Conservation (phyloP, 805 yeast genomes). For the Metahyphopichia silvanorum region DNA sequence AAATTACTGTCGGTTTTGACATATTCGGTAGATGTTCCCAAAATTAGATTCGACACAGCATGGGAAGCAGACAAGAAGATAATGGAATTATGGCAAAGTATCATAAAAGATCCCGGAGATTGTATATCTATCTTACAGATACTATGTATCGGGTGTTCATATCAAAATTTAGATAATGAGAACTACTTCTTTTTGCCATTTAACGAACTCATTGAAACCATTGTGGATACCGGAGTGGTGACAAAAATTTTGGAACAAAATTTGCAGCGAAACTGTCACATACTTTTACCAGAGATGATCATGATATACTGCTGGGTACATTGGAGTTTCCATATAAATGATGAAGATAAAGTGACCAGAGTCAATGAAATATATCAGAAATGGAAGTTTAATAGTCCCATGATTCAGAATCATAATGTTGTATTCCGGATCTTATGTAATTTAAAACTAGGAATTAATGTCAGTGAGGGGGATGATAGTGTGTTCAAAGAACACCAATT, state of each 20-base stretch:
- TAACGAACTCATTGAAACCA: slow-evolving; percentile 33
- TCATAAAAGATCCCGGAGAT: slow-evolving; percentile 15
- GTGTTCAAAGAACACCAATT: slow-evolving; percentile 7
- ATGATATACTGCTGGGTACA: slow-evolving; percentile 45
- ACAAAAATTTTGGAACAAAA: slow-evolving; percentile 18
- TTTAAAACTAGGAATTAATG: slow-evolving; percentile 23
- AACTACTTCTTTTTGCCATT: slow-evolving; percentile 33
- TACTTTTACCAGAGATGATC: slow-evolving; percentile 37
- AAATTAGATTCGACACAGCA: slow-evolving; percentile 14
- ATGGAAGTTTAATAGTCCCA: slow-evolving; percentile 33
- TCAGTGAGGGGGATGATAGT: background rate
- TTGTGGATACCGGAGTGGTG: slow-evolving; percentile 37
- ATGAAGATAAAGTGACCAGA: slow-evolving; percentile 4
- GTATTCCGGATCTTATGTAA: slow-evolving; percentile 33
- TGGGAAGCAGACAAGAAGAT: slow-evolving; percentile 21
- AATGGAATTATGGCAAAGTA: slow-evolving; percentile 11
- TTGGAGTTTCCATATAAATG: slow-evolving; percentile 28
- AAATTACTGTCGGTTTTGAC: slow-evolving; percentile 11
- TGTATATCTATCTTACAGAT: slow-evolving; percentile 25
- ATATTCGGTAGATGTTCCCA: slow-evolving; percentile 8
- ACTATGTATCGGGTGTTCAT: slow-evolving; percentile 29
- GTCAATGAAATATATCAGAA: slow-evolving; percentile 15
- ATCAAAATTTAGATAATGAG: slow-evolving; percentile 10
- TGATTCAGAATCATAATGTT: slow-evolving; percentile 22
- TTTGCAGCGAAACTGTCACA: slow-evolving; percentile 12